A percentile compares a stretch with the other conserved stretches of the same genome.
phyloP scores from a whole-genome alignment of 306 rosid species.

The Trichosanthes cucumerina region DNA sequence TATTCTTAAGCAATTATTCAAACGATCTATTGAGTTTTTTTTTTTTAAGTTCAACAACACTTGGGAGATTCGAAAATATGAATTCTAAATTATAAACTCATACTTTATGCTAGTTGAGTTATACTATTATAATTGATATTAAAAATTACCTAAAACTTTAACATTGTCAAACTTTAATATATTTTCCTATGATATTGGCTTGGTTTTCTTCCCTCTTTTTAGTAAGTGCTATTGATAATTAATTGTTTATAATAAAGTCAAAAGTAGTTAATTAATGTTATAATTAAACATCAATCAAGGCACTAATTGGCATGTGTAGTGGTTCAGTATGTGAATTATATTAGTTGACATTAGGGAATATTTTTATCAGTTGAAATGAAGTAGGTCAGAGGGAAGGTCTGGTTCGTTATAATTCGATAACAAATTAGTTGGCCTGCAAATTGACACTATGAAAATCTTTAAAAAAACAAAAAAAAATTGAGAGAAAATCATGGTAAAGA shows the following conservation, averaged over 20 bases:
- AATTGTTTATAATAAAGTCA: neutral
- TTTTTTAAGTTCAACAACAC: too few relatives aligned
- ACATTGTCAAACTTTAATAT: neutral
- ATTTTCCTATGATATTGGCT: neutral
- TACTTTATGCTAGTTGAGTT: too few relatives aligned
- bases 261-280: neutral
- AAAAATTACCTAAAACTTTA: neutral
- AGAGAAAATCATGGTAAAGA: too few relatives aligned
- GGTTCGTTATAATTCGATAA: neutral
- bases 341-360: neutral
- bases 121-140: too few relatives aligned
- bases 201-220: neutral
- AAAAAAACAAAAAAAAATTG: too few relatives aligned
- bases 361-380: neutral
- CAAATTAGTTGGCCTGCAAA: neutral
- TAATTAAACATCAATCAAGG: conserved; percentile 3
- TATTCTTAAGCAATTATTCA: neutral
- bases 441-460: neutral
- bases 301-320: neutral
- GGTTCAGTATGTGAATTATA: neutral
- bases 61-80: too few relatives aligned
- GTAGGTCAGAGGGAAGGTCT: neutral
- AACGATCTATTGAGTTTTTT: too few relatives aligned
- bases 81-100: too few relatives aligned
- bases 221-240: neutral